Evolutionary conservation across 306 rosid genomes (phyloP).

Genomic region (Alnus glutinosa): DNA sequence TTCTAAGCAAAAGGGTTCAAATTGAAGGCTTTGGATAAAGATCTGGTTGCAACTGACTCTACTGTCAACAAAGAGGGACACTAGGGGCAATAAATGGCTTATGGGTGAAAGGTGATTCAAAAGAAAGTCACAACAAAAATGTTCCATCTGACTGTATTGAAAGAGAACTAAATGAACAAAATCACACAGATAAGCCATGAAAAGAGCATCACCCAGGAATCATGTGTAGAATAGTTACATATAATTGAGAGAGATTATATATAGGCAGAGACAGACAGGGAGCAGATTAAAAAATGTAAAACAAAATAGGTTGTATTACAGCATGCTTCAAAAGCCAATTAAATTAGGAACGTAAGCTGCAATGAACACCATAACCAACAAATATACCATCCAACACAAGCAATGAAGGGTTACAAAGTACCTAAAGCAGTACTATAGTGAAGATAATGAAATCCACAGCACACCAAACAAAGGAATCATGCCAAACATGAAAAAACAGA

Average conservation of each 20-base stretch:
- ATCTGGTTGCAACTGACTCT: too few species aligned
- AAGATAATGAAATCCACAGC: neutral
- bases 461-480: neutral
- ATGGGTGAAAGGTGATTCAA: neutral
- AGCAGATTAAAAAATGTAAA: neutral
- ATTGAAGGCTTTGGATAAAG: too few species aligned
- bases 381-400: neutral
- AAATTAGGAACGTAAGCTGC: neutral
- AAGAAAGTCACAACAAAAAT: neutral
- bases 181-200: neutral
- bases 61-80: neutral
- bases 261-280: neutral
- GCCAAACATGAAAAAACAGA: conserved; percentile 3
- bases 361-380: neutral
- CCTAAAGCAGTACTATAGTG: neutral
- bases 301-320: neutral
- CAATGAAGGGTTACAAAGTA: neutral
- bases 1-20: too few species aligned
- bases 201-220: neutral
- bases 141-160: neutral
- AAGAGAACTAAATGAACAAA: neutral
- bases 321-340: neutral
- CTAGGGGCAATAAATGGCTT: neutral
- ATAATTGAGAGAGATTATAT: neutral
- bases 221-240: neutral